A percentile compares a stretch with the other conserved stretches of the same genome.
phyloP scores from a whole-genome alignment of 176 grass and related monocot species.

The Aegilops tauschii region DNA sequence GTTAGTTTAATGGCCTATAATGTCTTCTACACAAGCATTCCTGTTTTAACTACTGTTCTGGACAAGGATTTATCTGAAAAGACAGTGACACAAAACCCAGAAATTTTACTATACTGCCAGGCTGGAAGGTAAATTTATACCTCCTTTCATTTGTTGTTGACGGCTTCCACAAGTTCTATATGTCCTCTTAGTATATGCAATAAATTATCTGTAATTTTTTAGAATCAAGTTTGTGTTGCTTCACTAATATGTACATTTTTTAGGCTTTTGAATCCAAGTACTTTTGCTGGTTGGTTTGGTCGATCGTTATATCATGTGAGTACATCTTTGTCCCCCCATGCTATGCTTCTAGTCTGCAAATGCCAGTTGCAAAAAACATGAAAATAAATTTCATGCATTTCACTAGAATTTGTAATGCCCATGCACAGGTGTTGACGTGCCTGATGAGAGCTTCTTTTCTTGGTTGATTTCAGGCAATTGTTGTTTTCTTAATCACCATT shows the following conservation, averaged over 20 bases:
- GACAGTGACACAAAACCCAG: conserved; percentile 91
- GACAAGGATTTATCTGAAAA: conserved; percentile 96
- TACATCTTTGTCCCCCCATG: conserved; percentile 10
- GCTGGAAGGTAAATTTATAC: conserved; percentile 76
- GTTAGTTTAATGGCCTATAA: conserved; percentile 98
- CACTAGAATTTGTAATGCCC: conserved; percentile 12
- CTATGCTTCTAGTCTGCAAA: conserved; percentile 10
- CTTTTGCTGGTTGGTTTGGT: conserved; percentile 99
- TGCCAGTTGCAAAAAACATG: background rate
- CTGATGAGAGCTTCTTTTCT: conserved; percentile 6
- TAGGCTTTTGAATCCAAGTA: conserved; percentile 97
- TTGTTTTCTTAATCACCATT: conserved; percentile 80
- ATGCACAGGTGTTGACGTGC: background rate
- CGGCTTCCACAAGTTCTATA: background rate
- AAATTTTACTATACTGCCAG: conserved; percentile 91
- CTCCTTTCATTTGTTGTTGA: background rate
- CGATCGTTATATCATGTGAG: conserved; percentile 94
- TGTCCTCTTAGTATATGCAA: background rate
- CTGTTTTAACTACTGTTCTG: conserved; percentile 84
- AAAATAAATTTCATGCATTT: background rate
- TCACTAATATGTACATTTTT: conserved; percentile 24
- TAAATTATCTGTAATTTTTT: conserved; percentile 11
- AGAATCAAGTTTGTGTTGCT: conserved; percentile 9
- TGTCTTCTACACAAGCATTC: conserved; percentile 96
- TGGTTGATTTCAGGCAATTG: conserved; percentile 55